These are phyloP conservation scores for Epichloe amarillans DNA, from an alignment of 2,329 filamentous ascomycete genomes.

Conservation along the genomic window DNA sequence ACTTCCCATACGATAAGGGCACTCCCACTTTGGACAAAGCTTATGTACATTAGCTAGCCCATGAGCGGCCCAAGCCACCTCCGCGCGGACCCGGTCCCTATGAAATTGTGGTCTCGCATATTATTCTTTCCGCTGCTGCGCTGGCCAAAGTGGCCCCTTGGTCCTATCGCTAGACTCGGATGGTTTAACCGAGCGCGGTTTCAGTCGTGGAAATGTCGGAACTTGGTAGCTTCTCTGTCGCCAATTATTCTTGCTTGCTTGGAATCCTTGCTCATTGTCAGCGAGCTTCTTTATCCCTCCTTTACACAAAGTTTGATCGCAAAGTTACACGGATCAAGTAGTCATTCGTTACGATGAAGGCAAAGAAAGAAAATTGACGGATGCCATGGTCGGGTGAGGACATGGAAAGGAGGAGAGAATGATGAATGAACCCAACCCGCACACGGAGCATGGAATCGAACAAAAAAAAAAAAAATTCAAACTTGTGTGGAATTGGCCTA, in stretches of 20 bases:
- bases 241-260: background rate
- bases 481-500: no score
- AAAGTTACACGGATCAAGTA: background rate
- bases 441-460: no score
- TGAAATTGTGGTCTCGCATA: background rate
- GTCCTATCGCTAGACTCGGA: slow-evolving; percentile 3
- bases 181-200: slow-evolving; percentile 5
- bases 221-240: background rate
- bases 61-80: background rate
- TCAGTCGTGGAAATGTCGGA: slow-evolving; percentile 1
- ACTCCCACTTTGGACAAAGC: background rate
- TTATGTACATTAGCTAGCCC: background rate
- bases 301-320: background rate
- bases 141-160: background rate
- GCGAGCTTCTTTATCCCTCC: background rate
- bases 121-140: background rate
- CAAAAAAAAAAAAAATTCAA: no score
- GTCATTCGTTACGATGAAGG: no score
- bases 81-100: background rate
- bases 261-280: background rate
- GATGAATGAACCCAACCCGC: background rate
- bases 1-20: no score
- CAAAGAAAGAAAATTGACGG: no score
- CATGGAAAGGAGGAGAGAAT: background rate
- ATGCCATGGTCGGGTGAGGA: no score